Evolutionary conservation across 306 rosid genomes (phyloP), one percentile per base, ranked within the genome.

Genomic region (Quercus ilex): DNA sequence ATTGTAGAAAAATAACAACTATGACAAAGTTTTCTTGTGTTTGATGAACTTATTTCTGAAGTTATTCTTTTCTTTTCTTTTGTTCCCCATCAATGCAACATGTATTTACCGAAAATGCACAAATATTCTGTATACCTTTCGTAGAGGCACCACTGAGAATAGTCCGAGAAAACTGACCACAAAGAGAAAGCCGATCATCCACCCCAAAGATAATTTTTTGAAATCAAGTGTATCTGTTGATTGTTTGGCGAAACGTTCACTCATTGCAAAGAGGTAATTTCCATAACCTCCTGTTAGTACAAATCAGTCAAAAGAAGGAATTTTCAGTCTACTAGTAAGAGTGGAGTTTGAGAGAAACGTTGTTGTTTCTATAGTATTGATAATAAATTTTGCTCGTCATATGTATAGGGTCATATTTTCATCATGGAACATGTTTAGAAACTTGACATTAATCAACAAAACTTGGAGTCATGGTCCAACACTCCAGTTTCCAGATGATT

Each of bases 181-280:
- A 63, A 76, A 76, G 30, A 76, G 73, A 76, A 63, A 76, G 3
- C 51, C 21, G 23, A 63, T 75, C 0, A 75, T 60, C 79, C 79
- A 75, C 62, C 71, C 79, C 46, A 75, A 7, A 59, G 71, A n/a
- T 1, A 70, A 71, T 38, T 75, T 75, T 17, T 75, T 75, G 79
- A 75, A 1, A 41, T 75, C 79, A 13, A 23, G 7, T 8, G 41
- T 43, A 2, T 60, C 46, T 75, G 59, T 0, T 5, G 79, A 59
- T 75, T 6, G 79, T 19, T 20, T 75, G 71, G 79, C 57, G 18
- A 72, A 5, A 4, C 28, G 5, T 14, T 59, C 70, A 59, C 79
- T 75, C 71, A 75, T 38, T 59, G 41, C 79, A 2, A 75, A 75
- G 6, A 75, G 71, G 41, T 75, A 75, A 38, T 25, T 75, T 7